Percentiles rank a stretch among this genome's conserved stretches.
Evolutionary conservation across 768 basidiomycete genomes (phyloP).

Genomic region (Leccinum incarnatum): DNA sequence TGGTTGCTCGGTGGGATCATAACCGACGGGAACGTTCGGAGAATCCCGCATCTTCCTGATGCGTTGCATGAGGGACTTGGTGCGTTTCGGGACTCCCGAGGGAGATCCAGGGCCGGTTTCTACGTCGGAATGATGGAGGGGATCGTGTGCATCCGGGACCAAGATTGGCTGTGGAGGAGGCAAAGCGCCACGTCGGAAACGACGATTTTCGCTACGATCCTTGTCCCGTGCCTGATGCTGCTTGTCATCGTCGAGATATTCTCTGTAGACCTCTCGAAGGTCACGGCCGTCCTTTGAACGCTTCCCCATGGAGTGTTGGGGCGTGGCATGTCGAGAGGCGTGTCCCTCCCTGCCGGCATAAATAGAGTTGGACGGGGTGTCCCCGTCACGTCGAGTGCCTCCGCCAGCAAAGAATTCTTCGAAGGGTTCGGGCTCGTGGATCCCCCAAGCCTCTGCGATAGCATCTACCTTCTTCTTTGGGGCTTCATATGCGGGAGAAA

Average conservation of each 20-base stretch:
- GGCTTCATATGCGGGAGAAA: slow-evolving; percentile 51
- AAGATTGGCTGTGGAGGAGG: slow-evolving; percentile 87
- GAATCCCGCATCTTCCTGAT: slow-evolving; percentile 86
- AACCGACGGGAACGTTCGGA: slow-evolving; percentile 73
- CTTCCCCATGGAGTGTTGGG: slow-evolving; percentile 35
- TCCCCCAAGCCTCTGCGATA: slow-evolving; percentile 91
- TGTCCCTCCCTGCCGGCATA: slow-evolving; percentile 62
- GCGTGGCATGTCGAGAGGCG: slow-evolving; percentile 33
- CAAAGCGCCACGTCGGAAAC: slow-evolving; percentile 49
- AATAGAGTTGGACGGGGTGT: slow-evolving; percentile 65
- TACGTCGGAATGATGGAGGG: slow-evolving; percentile 35
- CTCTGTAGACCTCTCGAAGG: slow-evolving; percentile 44
- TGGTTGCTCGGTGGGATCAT: slow-evolving; percentile 40
- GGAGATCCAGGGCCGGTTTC: slow-evolving; percentile 41
- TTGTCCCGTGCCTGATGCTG: slow-evolving; percentile 28
- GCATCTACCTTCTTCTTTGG: slow-evolving; percentile 86
- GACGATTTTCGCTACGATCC: slow-evolving; percentile 37
- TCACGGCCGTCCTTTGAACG: slow-evolving; percentile 51
- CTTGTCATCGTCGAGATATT: slow-evolving; percentile 42
- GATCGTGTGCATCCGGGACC: slow-evolving; percentile 57
- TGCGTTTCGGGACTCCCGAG: slow-evolving; percentile 57
- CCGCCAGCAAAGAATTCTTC: slow-evolving; percentile 89
- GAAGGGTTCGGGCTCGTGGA: slow-evolving; percentile 87
- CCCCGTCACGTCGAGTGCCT: slow-evolving; percentile 49
- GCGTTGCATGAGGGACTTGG: slow-evolving; percentile 83